phyloP scores from a whole-genome alignment of 78 protist species.

The Dictyostelium firmibasis region DNA sequence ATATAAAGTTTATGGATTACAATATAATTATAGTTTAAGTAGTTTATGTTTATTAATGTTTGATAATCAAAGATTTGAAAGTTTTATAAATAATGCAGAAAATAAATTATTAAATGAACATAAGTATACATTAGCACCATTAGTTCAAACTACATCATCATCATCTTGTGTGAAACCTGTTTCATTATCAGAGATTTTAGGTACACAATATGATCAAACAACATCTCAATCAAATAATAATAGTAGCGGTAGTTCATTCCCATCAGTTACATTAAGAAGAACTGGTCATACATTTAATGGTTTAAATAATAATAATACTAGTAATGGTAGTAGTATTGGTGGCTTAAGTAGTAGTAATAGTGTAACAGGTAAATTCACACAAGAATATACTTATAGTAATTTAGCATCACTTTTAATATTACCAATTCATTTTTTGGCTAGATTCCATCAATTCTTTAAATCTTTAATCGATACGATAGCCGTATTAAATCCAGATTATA shows the following conservation, averaged over 20 bases:
- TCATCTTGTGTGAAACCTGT: slow-evolving; percentile 26
- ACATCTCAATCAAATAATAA: neutral
- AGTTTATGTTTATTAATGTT: slow-evolving; percentile 53
- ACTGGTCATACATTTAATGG: neutral
- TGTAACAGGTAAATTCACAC: slow-evolving; percentile 13
- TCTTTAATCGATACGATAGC: slow-evolving; percentile 20
- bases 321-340: neutral
- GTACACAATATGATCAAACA: slow-evolving; percentile 19
- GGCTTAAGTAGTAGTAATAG: neutral
- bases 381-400: slow-evolving; percentile 20
- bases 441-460: slow-evolving; percentile 37
- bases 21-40: slow-evolving; percentile 33
- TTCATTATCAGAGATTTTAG: slow-evolving; percentile 30
- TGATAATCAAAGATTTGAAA: slow-evolving; percentile 58
- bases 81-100: slow-evolving; percentile 43
- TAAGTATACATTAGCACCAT: slow-evolving; percentile 8
- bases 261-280: neutral
- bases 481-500: neutral
- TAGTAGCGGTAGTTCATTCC: neutral
- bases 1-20: slow-evolving; percentile 60
- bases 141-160: neutral
- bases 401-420: slow-evolving; percentile 52
- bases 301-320: neutral
- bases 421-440: slow-evolving; percentile 57
- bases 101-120: slow-evolving; percentile 15